These are phyloP conservation scores for Debaryomyces fabryi DNA, from an alignment of 1,139 yeast genomes.

Conservation along the genomic window DNA sequence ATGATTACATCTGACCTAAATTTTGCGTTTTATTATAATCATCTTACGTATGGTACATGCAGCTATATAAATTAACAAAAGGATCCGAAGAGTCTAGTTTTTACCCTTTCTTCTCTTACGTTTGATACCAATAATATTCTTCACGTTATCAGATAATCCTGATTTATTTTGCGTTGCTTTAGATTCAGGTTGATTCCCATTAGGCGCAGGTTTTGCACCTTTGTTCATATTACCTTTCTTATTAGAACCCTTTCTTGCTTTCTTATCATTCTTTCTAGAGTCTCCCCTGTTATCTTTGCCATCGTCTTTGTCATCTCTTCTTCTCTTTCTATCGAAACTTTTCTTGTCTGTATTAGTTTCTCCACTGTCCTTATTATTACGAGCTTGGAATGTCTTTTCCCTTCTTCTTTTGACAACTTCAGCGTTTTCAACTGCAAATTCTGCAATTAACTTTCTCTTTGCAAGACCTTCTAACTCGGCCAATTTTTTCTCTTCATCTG, in stretches of 20 bases:
- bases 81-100: conserved; percentile 20
- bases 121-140: conserved; percentile 66
- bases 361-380: conserved; percentile 6
- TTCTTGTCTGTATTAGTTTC: conserved; percentile 30
- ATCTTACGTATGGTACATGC: conserved; percentile 3
- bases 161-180: conserved; percentile 31
- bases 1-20: background rate
- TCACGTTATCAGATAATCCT: conserved; percentile 56
- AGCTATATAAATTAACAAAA: background rate
- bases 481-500: conserved; percentile 65
- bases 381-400: conserved; percentile 44
- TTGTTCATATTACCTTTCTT: conserved; percentile 48
- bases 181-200: conserved; percentile 8
- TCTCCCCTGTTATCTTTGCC: conserved; percentile 16
- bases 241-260: conserved; percentile 25
- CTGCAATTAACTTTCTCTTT: conserved; percentile 84
- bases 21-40: background rate
- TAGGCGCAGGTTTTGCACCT: conserved; percentile 16
- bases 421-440: conserved; percentile 95
- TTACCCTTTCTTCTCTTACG: conserved; percentile 65
- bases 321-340: conserved; percentile 19
- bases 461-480: conserved; percentile 55
- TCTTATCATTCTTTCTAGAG: conserved; percentile 18
- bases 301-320: conserved; percentile 26
- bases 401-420: conserved; percentile 88